Evolutionary conservation across 345 rosid species (phyloP), one percentile per base, ranked within the genome.

Genomic region (Citrus medica): DNA sequence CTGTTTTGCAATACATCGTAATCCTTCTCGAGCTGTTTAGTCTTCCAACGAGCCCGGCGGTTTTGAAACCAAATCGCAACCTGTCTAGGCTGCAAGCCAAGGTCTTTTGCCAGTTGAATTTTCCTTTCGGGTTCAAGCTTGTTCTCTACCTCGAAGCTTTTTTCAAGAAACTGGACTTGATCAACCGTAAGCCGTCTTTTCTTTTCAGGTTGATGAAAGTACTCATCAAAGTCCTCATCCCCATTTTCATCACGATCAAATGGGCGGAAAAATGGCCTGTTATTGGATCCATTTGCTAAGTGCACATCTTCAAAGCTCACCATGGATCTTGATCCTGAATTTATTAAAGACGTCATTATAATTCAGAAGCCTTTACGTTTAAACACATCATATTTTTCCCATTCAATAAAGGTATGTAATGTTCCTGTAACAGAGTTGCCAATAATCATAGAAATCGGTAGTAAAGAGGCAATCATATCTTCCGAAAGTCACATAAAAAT

Each of bases 11-110:
- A 77, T 17, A 74, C 74, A 3, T 82, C 90, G 25, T 85, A 88
- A n/a, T 89, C 95, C 81, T 82, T 88, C 79, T 91, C 93, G 10
- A 90, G 81, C 71, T 83, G 90, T 77, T 90, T 90, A 24, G 88
- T 84, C 83, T 84, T 88, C 88, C 80, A 89, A 17, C 88, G 82
- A n/a, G 95, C 95, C 22, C 93, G 85, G 33, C 93, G 88, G 80
- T 88, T 91, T 78, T 89, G 90, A 66, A 91, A 89, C 95, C 95
- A 91, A 14, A 91, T 88, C 1, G 91, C 93, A 8, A 89, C 89
- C 74, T 91, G 95, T 40, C 92, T 87, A 19, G 93, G 95, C 86
- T 87, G 90, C 86, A 91, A 79, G 9, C 92, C 89, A 4, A 91
- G 86, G 55, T 91, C 92, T 46, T 81, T 87, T 9, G 95, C 92